These are phyloP conservation scores for Peronospora farinosa DNA, from an alignment of 352 stramenopile genomes.

Conservation along the genomic window DNA sequence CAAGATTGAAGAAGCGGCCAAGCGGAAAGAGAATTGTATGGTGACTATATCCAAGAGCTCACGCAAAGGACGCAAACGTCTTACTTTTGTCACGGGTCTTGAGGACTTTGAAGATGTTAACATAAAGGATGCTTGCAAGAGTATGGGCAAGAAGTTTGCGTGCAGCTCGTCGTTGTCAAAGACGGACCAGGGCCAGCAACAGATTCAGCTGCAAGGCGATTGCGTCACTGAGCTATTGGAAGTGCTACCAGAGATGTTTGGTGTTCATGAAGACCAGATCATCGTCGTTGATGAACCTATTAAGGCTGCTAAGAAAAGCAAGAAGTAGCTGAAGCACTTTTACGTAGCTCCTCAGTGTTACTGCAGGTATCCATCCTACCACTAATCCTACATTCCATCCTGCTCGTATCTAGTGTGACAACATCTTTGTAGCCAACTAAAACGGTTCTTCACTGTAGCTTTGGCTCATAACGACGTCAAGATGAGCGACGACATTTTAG, in stretches of 20 bases:
- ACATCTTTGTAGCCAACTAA: no score
- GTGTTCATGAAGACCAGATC: conserved; percentile 68
- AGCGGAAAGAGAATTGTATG: conserved; percentile 61
- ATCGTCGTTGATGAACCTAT: conserved; percentile 59
- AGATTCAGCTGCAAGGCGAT: conserved; percentile 81
- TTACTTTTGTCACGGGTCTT: conserved; percentile 78
- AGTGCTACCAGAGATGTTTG: conserved; percentile 71
- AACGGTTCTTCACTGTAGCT: not conserved
- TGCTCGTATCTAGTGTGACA: no score
- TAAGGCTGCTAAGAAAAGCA: conserved; percentile 47
- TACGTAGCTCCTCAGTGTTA: not conserved
- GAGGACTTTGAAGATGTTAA: conserved; percentile 77
- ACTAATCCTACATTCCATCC: no score
- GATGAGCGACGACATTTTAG: conserved; percentile 72
- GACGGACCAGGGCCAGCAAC: conserved; percentile 63
- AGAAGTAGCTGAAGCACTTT: conserved; percentile 24
- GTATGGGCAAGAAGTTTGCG: conserved; percentile 74
- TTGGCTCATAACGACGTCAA: conserved; percentile 1
- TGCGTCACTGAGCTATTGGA: conserved; percentile 67
- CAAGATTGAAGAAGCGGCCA: conserved; percentile 68
- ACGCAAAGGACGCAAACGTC: conserved; percentile 70
- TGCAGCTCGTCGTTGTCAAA: conserved; percentile 78
- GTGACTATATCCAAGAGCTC: conserved; percentile 67
- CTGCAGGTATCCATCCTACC: no score
- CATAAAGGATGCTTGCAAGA: conserved; percentile 81